phyloP scores from a whole-genome alignment of 495 filamentous ascomycete species.

The Cercophora samala region DNA sequence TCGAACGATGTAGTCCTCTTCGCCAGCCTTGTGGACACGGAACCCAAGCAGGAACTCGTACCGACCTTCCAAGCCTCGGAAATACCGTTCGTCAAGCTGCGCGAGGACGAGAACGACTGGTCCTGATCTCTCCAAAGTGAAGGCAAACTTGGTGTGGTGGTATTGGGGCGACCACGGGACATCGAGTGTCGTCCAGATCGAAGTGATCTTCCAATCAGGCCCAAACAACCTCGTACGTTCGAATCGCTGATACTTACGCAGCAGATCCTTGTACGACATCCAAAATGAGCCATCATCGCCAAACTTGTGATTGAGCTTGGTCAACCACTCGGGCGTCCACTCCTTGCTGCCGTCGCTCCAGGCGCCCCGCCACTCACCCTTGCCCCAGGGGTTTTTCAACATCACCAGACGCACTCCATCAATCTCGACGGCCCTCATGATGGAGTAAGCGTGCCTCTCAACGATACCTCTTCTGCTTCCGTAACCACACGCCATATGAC shows the following conservation, averaged over 20 bases:
- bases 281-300: constrained; percentile 80
- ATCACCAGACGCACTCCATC: constrained; percentile 71
- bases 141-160: constrained; percentile 74
- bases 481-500: constrained; percentile 49
- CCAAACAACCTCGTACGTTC: constrained; percentile 88
- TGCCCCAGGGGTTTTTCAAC: constrained; percentile 87
- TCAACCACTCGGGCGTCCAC: constrained; percentile 88
- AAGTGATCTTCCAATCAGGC: constrained; percentile 74
- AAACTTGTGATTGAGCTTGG: constrained; percentile 73
- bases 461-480: constrained; percentile 69
- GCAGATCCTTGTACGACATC: constrained; percentile 74
- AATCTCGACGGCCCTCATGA: constrained; percentile 76
- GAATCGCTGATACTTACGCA: constrained; percentile 77
- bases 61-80: constrained; percentile 75
- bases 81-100: constrained; percentile 85
- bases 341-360: constrained; percentile 90
- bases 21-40: constrained; percentile 73
- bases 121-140: constrained; percentile 62
- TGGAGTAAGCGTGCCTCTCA: constrained; percentile 83
- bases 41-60: constrained; percentile 78
- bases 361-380: constrained; percentile 73
- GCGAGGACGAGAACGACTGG: constrained; percentile 76
- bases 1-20: constrained; percentile 82
- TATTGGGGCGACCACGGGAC: constrained; percentile 87
- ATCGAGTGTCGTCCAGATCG: constrained; percentile 78